phyloP scores from a whole-genome alignment of 495 filamentous ascomycete species.

The Hyaloscypha variabilis region DNA sequence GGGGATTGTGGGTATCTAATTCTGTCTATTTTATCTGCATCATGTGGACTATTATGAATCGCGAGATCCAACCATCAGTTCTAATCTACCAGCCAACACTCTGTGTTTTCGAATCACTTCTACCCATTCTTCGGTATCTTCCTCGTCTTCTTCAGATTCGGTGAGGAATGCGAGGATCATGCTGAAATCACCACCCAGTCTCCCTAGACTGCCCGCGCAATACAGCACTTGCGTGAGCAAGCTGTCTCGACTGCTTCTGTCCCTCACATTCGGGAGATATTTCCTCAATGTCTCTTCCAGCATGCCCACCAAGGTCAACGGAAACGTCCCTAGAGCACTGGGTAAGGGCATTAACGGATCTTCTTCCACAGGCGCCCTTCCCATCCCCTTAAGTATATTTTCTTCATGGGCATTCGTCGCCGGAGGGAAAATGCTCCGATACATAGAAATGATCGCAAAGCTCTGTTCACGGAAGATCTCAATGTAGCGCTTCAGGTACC shows the following conservation, averaged over 20 bases:
- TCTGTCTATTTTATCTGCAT: not conserved
- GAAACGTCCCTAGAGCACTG: slow-evolving; percentile 79
- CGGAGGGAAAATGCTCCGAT: slow-evolving; percentile 80
- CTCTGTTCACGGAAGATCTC: slow-evolving; percentile 98
- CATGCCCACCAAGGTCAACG: slow-evolving; percentile 80
- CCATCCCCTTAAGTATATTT: slow-evolving; percentile 25
- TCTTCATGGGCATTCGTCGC: slow-evolving; percentile 33
- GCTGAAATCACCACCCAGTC: slow-evolving; percentile 92
- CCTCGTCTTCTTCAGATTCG: slow-evolving; percentile 53
- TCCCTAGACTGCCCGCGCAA: slow-evolving; percentile 89
- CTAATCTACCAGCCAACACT: slow-evolving; percentile 80
- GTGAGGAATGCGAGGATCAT: slow-evolving; percentile 75
- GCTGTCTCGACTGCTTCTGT: slow-evolving; percentile 78
- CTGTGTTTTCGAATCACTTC: slow-evolving; percentile 90
- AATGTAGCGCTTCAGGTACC: slow-evolving; percentile 92
- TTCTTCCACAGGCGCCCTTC: slow-evolving; percentile 30
- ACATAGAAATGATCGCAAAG: slow-evolving; percentile 92
- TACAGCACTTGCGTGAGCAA: slow-evolving; percentile 94
- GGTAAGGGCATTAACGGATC: slow-evolving; percentile 74
- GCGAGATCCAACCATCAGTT: slow-evolving; percentile 67
- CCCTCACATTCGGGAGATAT: slow-evolving; percentile 84
- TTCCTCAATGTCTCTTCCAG: slow-evolving; percentile 74
- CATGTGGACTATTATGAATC: slow-evolving; percentile 14
- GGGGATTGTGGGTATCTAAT: not conserved
- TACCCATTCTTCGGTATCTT: slow-evolving; percentile 77